Conservation (phyloP, 139 green algal genomes). For the Pleodorina starrii region DNA sequence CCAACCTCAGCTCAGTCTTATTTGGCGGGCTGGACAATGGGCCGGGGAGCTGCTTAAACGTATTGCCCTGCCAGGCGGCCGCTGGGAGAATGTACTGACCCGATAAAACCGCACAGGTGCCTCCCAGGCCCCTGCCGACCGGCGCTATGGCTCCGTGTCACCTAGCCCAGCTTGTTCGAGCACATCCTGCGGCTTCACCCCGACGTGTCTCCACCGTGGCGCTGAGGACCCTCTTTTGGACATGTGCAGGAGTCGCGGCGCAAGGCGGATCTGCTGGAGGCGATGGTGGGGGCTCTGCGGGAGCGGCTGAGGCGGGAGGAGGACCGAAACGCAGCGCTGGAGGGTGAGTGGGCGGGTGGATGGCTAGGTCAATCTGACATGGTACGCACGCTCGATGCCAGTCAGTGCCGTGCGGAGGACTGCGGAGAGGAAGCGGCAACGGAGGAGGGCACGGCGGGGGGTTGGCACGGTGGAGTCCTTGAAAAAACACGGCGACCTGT, state of each 20-base stretch:
- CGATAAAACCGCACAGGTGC: no score
- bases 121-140: no score
- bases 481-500: background rate
- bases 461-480: no score
- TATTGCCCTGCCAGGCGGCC: no score
- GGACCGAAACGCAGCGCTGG: constrained; percentile 32
- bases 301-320: constrained; percentile 52
- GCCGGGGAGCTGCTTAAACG: no score
- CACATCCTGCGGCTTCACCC: background rate
- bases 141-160: background rate
- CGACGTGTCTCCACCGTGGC: background rate
- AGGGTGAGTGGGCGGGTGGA: background rate
- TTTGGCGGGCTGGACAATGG: no score
- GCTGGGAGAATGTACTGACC: no score
- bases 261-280: constrained; percentile 56
- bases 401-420: background rate
- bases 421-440: background rate
- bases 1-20: no score
- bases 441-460: background rate
- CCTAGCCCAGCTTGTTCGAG: background rate
- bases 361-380: background rate
- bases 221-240: background rate
- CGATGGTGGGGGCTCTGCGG: constrained; percentile 48
- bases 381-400: background rate
- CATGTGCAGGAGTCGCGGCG: constrained; percentile 52